A percentile compares a stretch with the other conserved stretches of the same genome.
These are phyloP conservation scores for Fraxinus quadrangulata DNA, from an alignment of 257 asterid species.

Conservation along the genomic window DNA sequence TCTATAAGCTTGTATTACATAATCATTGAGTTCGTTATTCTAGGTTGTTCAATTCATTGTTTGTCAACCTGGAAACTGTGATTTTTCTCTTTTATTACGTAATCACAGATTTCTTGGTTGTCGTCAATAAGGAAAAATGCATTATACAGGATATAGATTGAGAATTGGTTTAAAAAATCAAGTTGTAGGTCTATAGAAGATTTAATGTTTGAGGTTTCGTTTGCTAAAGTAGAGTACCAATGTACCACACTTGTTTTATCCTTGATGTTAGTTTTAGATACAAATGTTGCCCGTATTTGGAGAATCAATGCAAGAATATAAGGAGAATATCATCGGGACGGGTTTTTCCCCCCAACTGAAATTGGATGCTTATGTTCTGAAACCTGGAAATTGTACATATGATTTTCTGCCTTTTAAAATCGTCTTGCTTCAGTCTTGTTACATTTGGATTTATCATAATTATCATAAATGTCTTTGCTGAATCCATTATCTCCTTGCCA, in stretches of 20 bases:
- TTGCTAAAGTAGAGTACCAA: conserved; percentile 14
- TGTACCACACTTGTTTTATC: neutral
- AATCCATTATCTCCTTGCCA: neutral
- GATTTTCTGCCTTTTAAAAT: neutral
- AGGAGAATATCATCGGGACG: conserved; percentile 12
- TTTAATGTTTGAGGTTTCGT: conserved; percentile 24
- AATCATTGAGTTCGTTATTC: conserved; percentile 23
- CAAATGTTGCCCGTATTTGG: conserved; percentile 10
- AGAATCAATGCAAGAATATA: conserved; percentile 21
- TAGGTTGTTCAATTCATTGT: conserved; percentile 43
- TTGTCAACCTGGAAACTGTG: conserved; percentile 61
- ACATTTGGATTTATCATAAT: no score
- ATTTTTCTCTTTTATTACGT: conserved; percentile 40
- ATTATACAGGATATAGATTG: conserved; percentile 21
- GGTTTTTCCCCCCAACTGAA: conserved; percentile 9
- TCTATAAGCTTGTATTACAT: conserved; percentile 31
- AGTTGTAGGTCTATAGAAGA: conserved; percentile 5
- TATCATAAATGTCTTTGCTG: neutral
- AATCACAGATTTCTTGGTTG: conserved; percentile 52
- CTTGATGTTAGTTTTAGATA: conserved; percentile 27
- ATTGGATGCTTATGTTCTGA: conserved; percentile 3
- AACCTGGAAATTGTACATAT: neutral
- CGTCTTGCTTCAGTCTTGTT: no score
- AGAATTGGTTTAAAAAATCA: conserved; percentile 19
- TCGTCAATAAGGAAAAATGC: conserved; percentile 33